Conservation (phyloP, 306 rosid species). For the Lathyrus oleraceus region DNA sequence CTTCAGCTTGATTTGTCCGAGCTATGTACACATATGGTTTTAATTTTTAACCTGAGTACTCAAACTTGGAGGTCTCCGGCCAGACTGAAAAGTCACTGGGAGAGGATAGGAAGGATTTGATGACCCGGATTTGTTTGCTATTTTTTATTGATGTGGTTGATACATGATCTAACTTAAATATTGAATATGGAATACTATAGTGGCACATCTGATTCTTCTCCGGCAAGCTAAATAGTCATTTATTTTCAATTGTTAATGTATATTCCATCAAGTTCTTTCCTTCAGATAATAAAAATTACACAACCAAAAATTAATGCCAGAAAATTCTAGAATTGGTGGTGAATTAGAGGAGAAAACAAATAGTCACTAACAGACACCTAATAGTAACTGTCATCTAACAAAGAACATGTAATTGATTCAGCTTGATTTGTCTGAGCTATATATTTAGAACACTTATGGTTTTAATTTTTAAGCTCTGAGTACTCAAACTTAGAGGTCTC, state of each 20-base stretch:
- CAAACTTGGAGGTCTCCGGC: background rate
- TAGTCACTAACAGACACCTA: background rate
- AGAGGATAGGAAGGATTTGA: constrained; percentile 2
- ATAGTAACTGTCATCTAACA: background rate
- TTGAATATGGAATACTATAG: constrained; percentile 19
- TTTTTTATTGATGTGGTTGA: constrained; percentile 12
- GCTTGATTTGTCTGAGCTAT: constrained; percentile 8
- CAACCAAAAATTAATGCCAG: background rate
- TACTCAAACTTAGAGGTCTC: background rate
- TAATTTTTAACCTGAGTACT: background rate
- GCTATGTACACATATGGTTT: background rate
- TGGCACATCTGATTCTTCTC: constrained; percentile 7
- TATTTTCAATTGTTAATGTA: constrained; percentile 18
- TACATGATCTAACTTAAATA: constrained; percentile 17
- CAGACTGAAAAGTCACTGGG: constrained; percentile 7
- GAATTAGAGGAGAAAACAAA: background rate
- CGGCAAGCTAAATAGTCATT: constrained; percentile 1
- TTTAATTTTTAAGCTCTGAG: background rate
- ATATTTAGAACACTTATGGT: background rate
- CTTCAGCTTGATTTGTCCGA: constrained; percentile 2
- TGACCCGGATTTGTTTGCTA: background rate
- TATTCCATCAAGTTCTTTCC: background rate
- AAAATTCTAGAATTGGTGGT: background rate
- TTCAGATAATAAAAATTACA: background rate
- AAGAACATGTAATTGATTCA: background rate